Conservation (phyloP, 2,329 filamentous ascomycete genomes). For the Fusarium domesticum region DNA sequence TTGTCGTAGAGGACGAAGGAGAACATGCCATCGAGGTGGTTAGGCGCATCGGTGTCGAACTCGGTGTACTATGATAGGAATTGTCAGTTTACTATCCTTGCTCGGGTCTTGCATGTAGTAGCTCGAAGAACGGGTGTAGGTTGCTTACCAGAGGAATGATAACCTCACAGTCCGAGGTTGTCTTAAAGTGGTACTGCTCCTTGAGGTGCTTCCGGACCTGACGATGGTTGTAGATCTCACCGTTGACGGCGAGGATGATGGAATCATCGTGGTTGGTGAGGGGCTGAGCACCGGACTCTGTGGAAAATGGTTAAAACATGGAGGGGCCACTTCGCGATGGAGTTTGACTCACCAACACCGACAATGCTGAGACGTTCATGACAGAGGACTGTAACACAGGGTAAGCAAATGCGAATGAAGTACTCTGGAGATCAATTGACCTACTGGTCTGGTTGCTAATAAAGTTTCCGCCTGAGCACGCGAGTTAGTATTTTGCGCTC, state of each 20-base stretch:
- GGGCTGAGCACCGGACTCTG: constrained; percentile 93
- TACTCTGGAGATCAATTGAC: constrained; percentile 33
- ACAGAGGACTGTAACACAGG: constrained; percentile 66
- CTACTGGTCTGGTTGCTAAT: constrained; percentile 88
- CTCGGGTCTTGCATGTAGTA: not conserved
- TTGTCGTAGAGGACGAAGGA: constrained; percentile 98
- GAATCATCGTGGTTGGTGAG: constrained; percentile 86
- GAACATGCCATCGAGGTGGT: constrained; percentile 98
- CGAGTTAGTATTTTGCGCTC: constrained; percentile 31
- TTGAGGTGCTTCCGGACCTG: constrained; percentile 85
- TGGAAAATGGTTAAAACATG: constrained; percentile 16
- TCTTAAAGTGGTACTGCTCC: constrained; percentile 92
- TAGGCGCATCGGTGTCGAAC: constrained; percentile 86
- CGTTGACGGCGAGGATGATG: constrained; percentile 93
- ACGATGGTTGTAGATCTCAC: constrained; percentile 99
- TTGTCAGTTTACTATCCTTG: constrained; percentile 14
- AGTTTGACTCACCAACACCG: constrained; percentile 71
- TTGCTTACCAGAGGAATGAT: constrained; percentile 86
- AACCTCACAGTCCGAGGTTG: constrained; percentile 96
- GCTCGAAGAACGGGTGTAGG: constrained; percentile 1
- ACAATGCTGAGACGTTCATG: constrained; percentile 98
- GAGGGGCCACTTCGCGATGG: constrained; percentile 9
- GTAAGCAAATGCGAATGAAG: constrained; percentile 27
- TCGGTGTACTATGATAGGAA: constrained; percentile 71
- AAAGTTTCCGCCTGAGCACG: constrained; percentile 72